A percentile compares a stretch with the other conserved stretches of the same genome.
phyloP scores from a whole-genome alignment of 108 stramenopile species.

The Tribonema minus region DNA sequence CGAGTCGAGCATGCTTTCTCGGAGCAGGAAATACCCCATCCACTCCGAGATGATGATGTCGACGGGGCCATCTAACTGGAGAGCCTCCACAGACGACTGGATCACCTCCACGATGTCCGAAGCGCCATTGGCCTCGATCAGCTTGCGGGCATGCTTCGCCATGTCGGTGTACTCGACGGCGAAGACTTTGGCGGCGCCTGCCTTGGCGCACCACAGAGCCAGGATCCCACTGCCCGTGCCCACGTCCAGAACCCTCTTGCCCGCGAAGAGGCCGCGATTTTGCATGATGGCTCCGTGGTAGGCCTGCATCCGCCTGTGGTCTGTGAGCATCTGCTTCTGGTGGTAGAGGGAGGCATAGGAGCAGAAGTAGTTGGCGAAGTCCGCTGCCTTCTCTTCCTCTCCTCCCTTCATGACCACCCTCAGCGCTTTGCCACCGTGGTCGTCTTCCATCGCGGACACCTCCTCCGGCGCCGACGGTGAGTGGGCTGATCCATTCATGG shows the following conservation, averaged over 20 bases:
- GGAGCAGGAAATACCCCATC: constrained; percentile 98
- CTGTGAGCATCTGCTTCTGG: constrained; percentile 97
- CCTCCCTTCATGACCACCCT: constrained; percentile 29
- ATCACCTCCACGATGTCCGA: constrained; percentile 90
- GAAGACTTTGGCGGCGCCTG: constrained; percentile 75
- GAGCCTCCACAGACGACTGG: constrained; percentile 62
- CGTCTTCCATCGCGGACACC: no score
- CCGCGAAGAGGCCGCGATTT: constrained; percentile 81
- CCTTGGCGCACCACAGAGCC: constrained; percentile 92
- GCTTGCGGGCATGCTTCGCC: constrained; percentile 83
- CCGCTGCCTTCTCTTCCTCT: constrained; percentile 29
- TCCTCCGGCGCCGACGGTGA: no score
- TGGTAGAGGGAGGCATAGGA: constrained; percentile 92
- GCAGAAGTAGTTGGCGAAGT: constrained; percentile 47
- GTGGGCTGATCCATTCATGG: no score
- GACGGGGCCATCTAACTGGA: constrained; percentile 54
- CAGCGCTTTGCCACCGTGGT: no score
- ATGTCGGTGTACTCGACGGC: constrained; percentile 92
- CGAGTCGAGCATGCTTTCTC: constrained; percentile 94
- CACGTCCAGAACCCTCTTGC: constrained; percentile 96
- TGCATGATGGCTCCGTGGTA: constrained; percentile 91
- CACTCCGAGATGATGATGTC: constrained; percentile 97
- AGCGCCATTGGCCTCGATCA: constrained; percentile 83
- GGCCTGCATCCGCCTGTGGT: constrained; percentile 94
- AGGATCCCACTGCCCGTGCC: constrained; percentile 95